Percentiles rank a stretch among this genome's conserved stretches.
These are phyloP conservation scores for Polychytrium aggregatum DNA, from an alignment of 192 early-diverging fungal species.

Conservation along the genomic window DNA sequence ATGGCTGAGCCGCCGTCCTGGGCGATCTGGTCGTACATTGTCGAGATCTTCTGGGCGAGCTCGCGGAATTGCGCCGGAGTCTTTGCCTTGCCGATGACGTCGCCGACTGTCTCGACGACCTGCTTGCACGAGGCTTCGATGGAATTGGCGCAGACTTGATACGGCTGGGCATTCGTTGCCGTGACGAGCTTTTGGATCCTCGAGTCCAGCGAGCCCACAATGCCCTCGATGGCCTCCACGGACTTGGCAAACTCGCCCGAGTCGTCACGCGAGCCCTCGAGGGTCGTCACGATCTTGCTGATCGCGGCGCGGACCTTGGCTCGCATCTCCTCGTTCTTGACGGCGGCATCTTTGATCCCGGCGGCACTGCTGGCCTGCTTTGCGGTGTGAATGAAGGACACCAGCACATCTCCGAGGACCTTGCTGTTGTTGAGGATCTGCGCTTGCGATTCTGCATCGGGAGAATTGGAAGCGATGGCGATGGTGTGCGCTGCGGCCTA, in stretches of 20 bases:
- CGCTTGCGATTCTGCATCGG: slow-evolving; percentile 24
- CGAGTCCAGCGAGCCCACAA: slow-evolving; percentile 10
- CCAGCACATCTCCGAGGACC: slow-evolving; percentile 27
- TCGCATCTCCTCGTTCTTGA: slow-evolving; percentile 21
- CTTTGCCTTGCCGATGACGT: slow-evolving; percentile 33
- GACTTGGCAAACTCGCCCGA: slow-evolving; percentile 35
- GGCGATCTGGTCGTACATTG: slow-evolving; percentile 16
- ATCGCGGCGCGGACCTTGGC: slow-evolving; percentile 14
- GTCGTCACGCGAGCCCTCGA: slow-evolving; percentile 38
- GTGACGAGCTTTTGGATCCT: slow-evolving; percentile 11
- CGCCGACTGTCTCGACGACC: slow-evolving; percentile 28
- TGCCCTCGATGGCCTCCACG: slow-evolving; percentile 21
- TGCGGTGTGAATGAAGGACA: slow-evolving; percentile 24
- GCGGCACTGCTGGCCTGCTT: slow-evolving; percentile 18
- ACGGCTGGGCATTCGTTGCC: slow-evolving; percentile 14
- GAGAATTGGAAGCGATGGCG: slow-evolving; percentile 27
- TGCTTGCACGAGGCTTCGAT: slow-evolving; percentile 24
- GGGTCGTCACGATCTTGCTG: slow-evolving; percentile 22
- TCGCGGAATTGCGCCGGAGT: slow-evolving; percentile 24
- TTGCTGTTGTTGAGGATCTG: slow-evolving; percentile 30
- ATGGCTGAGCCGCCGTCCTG: slow-evolving; percentile 12
- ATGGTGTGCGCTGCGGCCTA: slow-evolving; percentile 23
- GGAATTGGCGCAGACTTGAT: slow-evolving; percentile 18
- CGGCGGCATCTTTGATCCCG: no score
- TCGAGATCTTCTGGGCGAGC: slow-evolving; percentile 9